A percentile compares a stretch with the other conserved stretches of the same genome.
Evolutionary conservation across 1,284 basidiomycete species (phyloP).

Genomic region (Bjerkandera adusta): DNA sequence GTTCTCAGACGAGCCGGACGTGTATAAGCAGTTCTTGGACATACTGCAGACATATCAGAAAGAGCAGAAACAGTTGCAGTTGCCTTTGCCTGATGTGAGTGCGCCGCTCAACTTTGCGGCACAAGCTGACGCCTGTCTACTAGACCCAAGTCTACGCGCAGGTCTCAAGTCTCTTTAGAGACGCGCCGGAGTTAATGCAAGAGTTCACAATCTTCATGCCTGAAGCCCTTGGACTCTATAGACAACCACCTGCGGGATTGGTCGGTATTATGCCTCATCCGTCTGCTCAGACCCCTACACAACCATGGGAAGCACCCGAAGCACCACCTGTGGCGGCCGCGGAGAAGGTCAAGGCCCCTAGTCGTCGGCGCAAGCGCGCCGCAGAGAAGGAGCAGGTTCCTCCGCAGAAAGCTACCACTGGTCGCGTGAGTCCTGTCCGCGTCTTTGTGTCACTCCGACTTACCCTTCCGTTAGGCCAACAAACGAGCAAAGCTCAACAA

Average conservation of each 20-base stretch:
- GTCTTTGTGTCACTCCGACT: constrained; percentile 4
- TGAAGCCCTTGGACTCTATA: constrained; percentile 47
- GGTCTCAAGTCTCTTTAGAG: constrained; percentile 90
- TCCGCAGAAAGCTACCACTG: constrained; percentile 27
- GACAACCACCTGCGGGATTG: constrained; percentile 33
- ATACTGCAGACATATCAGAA: constrained; percentile 98
- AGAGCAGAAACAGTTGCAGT: constrained; percentile 83
- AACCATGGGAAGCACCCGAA: constrained; percentile 29
- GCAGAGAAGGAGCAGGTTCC: constrained; percentile 60
- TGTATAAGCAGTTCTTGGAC: constrained; percentile 98
- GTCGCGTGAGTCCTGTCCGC: constrained; percentile 22
- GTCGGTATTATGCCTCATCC: constrained; percentile 45
- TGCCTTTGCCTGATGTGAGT: no score
- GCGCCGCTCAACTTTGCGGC: constrained; percentile 3
- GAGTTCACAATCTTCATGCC: constrained; percentile 98
- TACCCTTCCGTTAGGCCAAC: constrained; percentile 31
- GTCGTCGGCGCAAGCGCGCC: constrained; percentile 49
- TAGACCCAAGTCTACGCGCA: constrained; percentile 86
- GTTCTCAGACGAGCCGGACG: constrained; percentile 89
- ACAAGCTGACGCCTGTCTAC: constrained; percentile 6
- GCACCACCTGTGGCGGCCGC: constrained; percentile 32
- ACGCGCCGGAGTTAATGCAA: constrained; percentile 87
- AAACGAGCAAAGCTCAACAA: constrained; percentile 62
- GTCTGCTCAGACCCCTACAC: constrained; percentile 27
- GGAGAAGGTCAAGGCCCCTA: constrained; percentile 44